phyloP scores from a whole-genome alignment of 352 stramenopile species.

The Globisporangium lucens region DNA sequence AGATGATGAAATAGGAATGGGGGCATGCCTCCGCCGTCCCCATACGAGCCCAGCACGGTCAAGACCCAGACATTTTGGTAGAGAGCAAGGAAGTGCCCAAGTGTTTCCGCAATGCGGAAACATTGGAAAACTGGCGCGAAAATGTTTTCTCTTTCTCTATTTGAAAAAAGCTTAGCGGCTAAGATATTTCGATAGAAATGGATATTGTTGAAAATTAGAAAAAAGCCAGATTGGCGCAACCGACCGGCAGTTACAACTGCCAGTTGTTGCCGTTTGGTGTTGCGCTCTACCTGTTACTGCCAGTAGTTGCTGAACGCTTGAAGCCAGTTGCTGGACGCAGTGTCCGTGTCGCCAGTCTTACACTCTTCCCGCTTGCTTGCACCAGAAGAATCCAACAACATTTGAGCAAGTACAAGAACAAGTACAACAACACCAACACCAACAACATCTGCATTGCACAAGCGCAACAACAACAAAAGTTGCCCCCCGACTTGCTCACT shows the following conservation, averaged over 20 bases:
- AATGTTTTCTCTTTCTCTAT: background rate
- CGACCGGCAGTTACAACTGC: background rate
- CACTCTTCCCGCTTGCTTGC: background rate
- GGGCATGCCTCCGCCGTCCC: background rate
- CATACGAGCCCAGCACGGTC: no score
- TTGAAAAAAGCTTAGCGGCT: background rate
- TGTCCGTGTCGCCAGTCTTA: background rate
- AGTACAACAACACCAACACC: background rate
- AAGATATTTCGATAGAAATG: no score
- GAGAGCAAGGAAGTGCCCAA: background rate
- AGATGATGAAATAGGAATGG: background rate
- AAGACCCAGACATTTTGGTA: background rate
- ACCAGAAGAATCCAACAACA: background rate
- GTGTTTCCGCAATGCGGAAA: no score
- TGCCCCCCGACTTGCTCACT: no score
- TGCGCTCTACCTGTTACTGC: no score
- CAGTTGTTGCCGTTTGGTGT: background rate
- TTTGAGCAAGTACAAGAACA: no score
- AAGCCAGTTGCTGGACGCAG: background rate
- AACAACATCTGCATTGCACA: no score
- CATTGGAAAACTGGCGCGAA: background rate
- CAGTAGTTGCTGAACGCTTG: background rate
- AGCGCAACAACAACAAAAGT: no score
- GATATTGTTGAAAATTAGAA: background rate
- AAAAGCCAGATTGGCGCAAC: background rate